A percentile compares a stretch with the other conserved stretches of the same genome.
Conservation (phyloP, 164 flowering plant species). For the Chimonanthus praecox region DNA sequence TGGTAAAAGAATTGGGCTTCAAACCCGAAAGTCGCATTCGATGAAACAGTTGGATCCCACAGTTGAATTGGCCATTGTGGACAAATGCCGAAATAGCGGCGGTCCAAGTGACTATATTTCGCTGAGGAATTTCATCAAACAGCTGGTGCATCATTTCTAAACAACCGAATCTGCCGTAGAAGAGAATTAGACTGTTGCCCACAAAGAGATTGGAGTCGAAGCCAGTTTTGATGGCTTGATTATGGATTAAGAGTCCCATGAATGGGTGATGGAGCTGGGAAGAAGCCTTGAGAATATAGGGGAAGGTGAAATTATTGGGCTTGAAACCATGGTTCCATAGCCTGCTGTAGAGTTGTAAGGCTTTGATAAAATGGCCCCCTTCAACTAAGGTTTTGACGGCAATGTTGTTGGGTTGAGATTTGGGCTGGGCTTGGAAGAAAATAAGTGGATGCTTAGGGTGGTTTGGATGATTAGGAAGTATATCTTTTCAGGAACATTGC, state of each 20-base stretch:
- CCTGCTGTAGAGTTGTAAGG: constrained; percentile 7
- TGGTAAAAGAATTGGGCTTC: constrained; percentile 14
- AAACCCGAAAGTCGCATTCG: constrained; percentile 1
- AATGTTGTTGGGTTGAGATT: neutral
- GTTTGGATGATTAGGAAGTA: neutral
- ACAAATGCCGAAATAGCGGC: constrained; percentile 4
- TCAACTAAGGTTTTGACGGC: constrained; percentile 7
- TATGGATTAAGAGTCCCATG: constrained; percentile 6
- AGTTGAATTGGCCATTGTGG: neutral
- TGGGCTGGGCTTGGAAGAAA: constrained; percentile 8
- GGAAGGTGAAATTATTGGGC: constrained; percentile 14
- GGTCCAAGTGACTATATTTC: constrained; percentile 16
- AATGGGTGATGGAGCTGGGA: neutral
- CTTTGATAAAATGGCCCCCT: constrained; percentile 4
- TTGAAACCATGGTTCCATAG: constrained; percentile 11
- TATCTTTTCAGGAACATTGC: neutral
- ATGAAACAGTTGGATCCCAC: constrained; percentile 6
- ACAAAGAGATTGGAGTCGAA: constrained; percentile 9
- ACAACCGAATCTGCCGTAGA: constrained; percentile 6
- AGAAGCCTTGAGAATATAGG: constrained; percentile 15
- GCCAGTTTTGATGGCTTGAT: constrained; percentile 10
- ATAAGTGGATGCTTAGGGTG: neutral
- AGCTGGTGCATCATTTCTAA: constrained; percentile 1
- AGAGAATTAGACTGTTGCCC: constrained; percentile 11
- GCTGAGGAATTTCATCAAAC: constrained; percentile 10